These are phyloP conservation scores for Curvularia sp. DNA, from an alignment of 2,329 filamentous ascomycete genomes.

Conservation along the genomic window DNA sequence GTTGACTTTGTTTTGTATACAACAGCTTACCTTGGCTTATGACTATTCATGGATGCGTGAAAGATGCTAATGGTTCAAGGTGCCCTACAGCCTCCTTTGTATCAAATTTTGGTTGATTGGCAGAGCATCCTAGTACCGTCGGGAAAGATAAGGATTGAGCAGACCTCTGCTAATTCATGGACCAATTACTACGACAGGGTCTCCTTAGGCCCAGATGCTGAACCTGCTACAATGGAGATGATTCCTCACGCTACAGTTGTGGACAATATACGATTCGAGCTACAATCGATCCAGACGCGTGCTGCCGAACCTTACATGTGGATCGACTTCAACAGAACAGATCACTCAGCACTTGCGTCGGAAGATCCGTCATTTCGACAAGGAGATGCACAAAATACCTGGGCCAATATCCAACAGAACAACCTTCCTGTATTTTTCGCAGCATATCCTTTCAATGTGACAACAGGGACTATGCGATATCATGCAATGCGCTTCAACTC, in stretches of 20 bases:
- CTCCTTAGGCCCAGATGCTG: constrained; percentile 9
- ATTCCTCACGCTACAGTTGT: constrained; percentile 20
- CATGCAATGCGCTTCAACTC: constrained; percentile 13
- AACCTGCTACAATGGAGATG: constrained; percentile 15
- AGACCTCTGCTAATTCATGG: no score
- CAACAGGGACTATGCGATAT: constrained; percentile 12
- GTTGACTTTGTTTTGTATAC: no score
- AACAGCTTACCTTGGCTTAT: no score
- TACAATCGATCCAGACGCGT: constrained; percentile 9
- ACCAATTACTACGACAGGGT: no score
- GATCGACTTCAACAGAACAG: background rate
- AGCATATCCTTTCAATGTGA: constrained; percentile 9
- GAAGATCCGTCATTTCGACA: no score
- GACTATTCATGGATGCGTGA: no score
- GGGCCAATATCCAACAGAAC: background rate
- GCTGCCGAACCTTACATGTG: background rate
- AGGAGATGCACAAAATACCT: background rate
- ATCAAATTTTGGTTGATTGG: no score
- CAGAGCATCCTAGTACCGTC: no score
- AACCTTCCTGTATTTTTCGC: background rate
- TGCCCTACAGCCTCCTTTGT: no score
- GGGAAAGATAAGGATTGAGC: no score
- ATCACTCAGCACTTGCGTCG: background rate
- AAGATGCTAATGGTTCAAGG: no score
- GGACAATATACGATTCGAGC: constrained; percentile 9